Evolutionary conservation across 2,329 filamentous ascomycete species (phyloP), one percentile per base, ranked within the genome.

Genomic region (Talaromyces sp.): DNA sequence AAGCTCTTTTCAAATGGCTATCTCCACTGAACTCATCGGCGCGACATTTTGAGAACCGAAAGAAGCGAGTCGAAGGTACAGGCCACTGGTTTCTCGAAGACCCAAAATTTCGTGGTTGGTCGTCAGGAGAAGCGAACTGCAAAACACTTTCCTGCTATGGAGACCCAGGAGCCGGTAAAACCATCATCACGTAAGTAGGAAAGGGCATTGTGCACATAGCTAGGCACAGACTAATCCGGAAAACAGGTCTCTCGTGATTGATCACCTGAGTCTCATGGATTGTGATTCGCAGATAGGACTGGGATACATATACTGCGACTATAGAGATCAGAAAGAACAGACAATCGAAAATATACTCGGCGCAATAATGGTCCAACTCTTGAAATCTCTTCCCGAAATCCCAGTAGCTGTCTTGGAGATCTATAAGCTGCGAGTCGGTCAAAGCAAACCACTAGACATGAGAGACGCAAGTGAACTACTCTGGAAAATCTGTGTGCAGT

Each of bases 261-360:
- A 66, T 52, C 24, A 60, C 39, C 65, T 66, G 41, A 33, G 24
- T 52, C 19, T 33, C n/a, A 24, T 19, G 13, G n/a, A 22, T 16
- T 57, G 16, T 43, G 16, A 43, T 3, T 43, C 16, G 16, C 60
- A 66, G 61, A 62, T 59, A 60, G 66, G 66, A 8, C 43, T 67
- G 16, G 65, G 41, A 60, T 67, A 67, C 35, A 57, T 66, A 2
- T 67, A 67, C 61, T 67, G 60, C 56, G 66, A 67, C 48, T 67
- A 67, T 39, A 61, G 45, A 62, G 65, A 66, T n/a, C 60, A 65
- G 52, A 56, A 47, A 43, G 39, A 66, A 41, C 65, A 66, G 61
- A 67, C 66, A 19, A 60, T 57, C 41, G 65, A 66, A 50, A 62
- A 67, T 24, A 61, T 66, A 52, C 50, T 67, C 31, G 56, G 66